Evolutionary conservation across 83 land plant genomes (phyloP).

Genomic region (Diphasiastrum complanatum): DNA sequence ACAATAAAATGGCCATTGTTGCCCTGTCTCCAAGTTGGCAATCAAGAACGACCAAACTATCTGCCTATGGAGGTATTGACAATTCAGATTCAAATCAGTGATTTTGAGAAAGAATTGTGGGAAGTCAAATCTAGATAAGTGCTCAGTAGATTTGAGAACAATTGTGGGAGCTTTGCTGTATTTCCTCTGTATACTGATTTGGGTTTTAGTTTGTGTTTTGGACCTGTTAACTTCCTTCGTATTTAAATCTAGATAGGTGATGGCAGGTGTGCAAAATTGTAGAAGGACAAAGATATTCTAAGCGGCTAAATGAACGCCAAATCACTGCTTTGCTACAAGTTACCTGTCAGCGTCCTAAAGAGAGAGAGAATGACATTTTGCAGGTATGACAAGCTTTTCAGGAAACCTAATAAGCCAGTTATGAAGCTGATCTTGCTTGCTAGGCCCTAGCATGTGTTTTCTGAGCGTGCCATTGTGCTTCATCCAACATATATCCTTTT

Average conservation of each 20-base stretch:
- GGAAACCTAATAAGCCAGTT: too few relatives aligned
- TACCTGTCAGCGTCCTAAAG: constrained; percentile 90
- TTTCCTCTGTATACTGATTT: neutral
- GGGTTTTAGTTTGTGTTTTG: neutral
- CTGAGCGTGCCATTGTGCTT: too few relatives aligned
- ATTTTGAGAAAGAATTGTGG: too few relatives aligned
- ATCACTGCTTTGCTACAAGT: constrained; percentile 84
- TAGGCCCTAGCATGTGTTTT: too few relatives aligned
- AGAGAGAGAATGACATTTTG: constrained; percentile 76
- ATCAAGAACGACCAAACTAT: constrained; percentile 84
- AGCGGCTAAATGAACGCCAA: constrained; percentile 84
- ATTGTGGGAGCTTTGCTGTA: neutral
- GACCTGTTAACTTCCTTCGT: too few relatives aligned
- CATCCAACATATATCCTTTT: too few relatives aligned
- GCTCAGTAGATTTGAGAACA: neutral
- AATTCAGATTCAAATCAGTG: neutral
- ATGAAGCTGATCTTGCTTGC: too few relatives aligned
- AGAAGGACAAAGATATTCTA: constrained; percentile 91
- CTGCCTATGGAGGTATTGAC: constrained; percentile 91
- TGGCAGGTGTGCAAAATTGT: constrained; percentile 94
- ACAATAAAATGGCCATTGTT: constrained; percentile 69
- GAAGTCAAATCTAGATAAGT: too few relatives aligned
- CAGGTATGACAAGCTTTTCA: too few relatives aligned
- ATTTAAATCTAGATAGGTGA: too few relatives aligned
- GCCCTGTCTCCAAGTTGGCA: constrained; percentile 97